Evolutionary conservation across 2,329 filamentous ascomycete species (phyloP), one percentile per base, ranked within the genome.

Genomic region (Aspergillus sp.): DNA sequence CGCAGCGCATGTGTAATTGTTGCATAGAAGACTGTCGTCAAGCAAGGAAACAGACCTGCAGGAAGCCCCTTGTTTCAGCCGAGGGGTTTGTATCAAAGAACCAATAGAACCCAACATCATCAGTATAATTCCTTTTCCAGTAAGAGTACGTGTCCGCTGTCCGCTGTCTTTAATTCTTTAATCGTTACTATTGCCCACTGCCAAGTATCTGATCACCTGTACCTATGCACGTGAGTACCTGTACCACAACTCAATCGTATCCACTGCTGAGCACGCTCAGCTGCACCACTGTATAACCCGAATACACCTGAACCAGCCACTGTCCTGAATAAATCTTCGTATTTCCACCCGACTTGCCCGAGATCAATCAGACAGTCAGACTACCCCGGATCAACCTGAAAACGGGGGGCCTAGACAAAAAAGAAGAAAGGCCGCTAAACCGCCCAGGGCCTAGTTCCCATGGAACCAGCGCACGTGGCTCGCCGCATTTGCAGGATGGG

Each of bases 341-440:
- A 19, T 19, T 19, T 19, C 19, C 19, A 19, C 4, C 19, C 19
- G 19, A 19, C 19, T 19, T 19, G 10, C 10, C 26, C 27, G 19
- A 19, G 5, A 39, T 38, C n/a, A 4, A 19, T 19, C 19, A 19
- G 19, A 19, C 19, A 19, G 19, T 19, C 19, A 13, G 27, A 33
- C 46, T 54, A 53, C 46, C 51, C 51, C 51, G 39, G 51, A 54
- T 49, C 44, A 47, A 46, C 49, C 47, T 13, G 37, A 39, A 36
- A 33, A 31, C 33, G 33, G 27, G 19, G 19, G 19, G 19, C 51
- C 51, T 50, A 37, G 51, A 54, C 47, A 43, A 47, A 46, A 47
- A 46, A 12, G 37, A 39, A 36, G 33, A 31, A 28, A 36, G 27
- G 34, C 33, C 39, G 31, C 48, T 54, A 54, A 45, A 10, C 51